Conservation (phyloP, 129 eudicot genomes). For the Helianthus tuberosus region DNA sequence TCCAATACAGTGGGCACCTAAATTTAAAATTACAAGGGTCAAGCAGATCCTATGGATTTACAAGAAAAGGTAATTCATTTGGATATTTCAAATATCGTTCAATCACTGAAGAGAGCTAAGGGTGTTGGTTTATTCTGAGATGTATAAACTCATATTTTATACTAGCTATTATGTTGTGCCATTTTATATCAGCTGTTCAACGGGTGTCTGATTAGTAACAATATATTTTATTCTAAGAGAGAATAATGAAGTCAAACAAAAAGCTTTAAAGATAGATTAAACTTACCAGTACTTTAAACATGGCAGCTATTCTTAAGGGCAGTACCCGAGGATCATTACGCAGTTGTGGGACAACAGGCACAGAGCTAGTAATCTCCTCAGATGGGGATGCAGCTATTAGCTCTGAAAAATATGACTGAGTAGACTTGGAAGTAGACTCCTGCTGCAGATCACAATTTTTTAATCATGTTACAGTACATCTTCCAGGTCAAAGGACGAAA, state of each 20-base stretch:
- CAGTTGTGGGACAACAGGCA: constrained; percentile 76
- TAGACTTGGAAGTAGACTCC: constrained; percentile 71
- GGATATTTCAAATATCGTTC: background rate
- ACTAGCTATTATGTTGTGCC: background rate
- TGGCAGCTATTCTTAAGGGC: constrained; percentile 85
- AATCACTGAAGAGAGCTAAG: constrained; percentile 6
- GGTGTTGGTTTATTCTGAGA: background rate
- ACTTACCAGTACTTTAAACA: constrained; percentile 94
- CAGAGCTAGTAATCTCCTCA: constrained; percentile 28
- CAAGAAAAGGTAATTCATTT: constrained; percentile 3
- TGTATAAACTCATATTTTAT: background rate
- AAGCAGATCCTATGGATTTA: constrained; percentile 12
- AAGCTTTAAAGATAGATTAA: constrained; percentile 4
- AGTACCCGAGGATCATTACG: constrained; percentile 62
- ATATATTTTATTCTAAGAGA: background rate
- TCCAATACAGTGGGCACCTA: constrained; percentile 96
- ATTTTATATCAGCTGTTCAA: background rate
- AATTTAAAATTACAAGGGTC: constrained; percentile 34
- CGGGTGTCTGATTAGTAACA: background rate
- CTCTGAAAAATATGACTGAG: constrained; percentile 79
- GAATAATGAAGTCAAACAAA: background rate
- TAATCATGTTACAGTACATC: constrained; percentile 10
- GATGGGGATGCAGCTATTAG: constrained; percentile 68
- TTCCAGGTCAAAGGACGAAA: constrained; percentile 7
- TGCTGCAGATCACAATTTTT: constrained; percentile 37